phyloP scores from a whole-genome alignment of 139 green algal genomes.

The Chlorokybus atmophyticus region DNA sequence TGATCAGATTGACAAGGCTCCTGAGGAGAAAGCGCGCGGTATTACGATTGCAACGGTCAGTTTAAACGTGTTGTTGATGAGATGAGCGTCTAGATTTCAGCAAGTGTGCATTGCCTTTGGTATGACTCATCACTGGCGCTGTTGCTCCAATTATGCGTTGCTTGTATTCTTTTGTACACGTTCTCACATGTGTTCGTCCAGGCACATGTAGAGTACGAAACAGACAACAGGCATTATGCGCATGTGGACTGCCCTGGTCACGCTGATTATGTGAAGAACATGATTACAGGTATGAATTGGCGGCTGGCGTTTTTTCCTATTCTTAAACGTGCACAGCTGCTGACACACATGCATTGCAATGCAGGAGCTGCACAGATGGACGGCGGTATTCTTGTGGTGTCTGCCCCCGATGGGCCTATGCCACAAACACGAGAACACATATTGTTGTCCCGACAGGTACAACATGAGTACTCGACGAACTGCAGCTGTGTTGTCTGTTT shows the following conservation, averaged over 20 bases:
- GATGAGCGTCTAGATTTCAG: no score
- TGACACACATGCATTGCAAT: no score
- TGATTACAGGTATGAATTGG: no score
- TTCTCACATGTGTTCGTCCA: no score
- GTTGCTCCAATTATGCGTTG: no score
- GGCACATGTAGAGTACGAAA: conserved; percentile 94
- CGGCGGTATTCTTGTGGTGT: conserved; percentile 94
- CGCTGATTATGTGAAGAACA: conserved; percentile 94
- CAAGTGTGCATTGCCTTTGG: no score
- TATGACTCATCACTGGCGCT: no score
- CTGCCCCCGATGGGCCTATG: conserved; percentile 91
- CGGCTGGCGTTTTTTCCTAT: neutral
- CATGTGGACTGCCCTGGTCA: conserved; percentile 98
- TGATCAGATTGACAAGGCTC: conserved; percentile 97
- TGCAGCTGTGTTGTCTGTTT: neutral
- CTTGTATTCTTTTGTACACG: no score
- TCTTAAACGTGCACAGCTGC: no score
- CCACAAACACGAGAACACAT: conserved; percentile 98
- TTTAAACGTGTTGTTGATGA: no score
- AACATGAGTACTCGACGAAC: no score
- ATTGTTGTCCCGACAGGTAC: conserved; percentile 78
- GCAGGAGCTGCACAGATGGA: conserved; percentile 80
- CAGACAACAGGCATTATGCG: conserved; percentile 88
- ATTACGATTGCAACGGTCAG: conserved; percentile 90
- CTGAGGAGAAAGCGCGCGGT: conserved; percentile 95